Evolutionary conservation across 23 red algal species (phyloP), one percentile per base, ranked within the genome.

Genomic region (Agarophyton chilense): DNA sequence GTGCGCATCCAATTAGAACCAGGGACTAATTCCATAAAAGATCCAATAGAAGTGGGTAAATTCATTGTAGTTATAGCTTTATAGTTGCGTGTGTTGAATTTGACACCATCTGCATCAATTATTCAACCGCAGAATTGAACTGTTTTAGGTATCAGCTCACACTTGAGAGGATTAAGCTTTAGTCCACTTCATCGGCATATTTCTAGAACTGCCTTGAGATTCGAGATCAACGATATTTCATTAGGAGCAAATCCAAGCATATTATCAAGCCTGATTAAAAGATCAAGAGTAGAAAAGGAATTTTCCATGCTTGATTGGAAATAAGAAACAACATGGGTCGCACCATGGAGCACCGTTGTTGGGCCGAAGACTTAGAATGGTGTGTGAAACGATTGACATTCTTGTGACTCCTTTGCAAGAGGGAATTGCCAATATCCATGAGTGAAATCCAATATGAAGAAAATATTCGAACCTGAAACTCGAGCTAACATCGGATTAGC

Each of bases 351-450:
- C 7, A 84, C 24, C 8, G 13, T 32, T 47, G 52, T 68, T 32
- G 80, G 55, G 32, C 55, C 9, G 21, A 33, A 74, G 17, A 84
- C 60, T 34, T 33, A 55, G 18, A 84, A 19, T 11, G 60, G 80
- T 13, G 80, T 84, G 22, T 68, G 55, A 21, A 84, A 66, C 17
- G 60, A 84, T 53, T 66, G 66, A 6, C 66, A 29, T 66, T 84
- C 60, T 39, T 84, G 80, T 46, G 55, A 84, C 4, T 34, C 35
- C n/a, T 22, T 21, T 24, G 6, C 16, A 12, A 84, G 46, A 34
- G 80, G 34, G 52, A 84, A 18, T 66, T 84, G 80, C 80, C 80
- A 84, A 44, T 84, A 84, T 26, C 22, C 80, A 53, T 84, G 54
- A 41, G 29, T 32, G 18, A 84, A 26, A 26, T 84, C 80, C 7